Conservation (phyloP, 1,139 yeast species). For the Yamadazyma mexicana region DNA sequence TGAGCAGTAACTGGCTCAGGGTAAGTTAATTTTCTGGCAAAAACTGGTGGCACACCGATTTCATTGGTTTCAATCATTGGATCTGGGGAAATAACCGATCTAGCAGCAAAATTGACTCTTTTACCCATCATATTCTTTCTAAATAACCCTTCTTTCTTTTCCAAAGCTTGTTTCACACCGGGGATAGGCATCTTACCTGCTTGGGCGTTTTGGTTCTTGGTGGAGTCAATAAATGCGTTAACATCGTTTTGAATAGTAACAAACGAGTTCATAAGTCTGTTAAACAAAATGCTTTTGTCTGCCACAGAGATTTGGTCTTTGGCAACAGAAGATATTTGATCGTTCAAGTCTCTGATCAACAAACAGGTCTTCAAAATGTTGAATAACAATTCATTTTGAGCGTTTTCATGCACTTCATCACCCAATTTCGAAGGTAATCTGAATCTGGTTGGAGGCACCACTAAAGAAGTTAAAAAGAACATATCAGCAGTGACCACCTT, state of each 20-base stretch:
- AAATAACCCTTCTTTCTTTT: constrained; percentile 97
- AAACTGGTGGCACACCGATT: constrained; percentile 98
- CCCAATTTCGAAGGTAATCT: constrained; percentile 96
- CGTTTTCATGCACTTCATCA: constrained; percentile 91
- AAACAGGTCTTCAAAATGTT: constrained; percentile 78
- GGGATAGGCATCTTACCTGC: constrained; percentile 80
- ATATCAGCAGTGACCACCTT: constrained; percentile 70
- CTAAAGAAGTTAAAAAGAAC: constrained; percentile 83
- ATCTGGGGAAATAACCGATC: constrained; percentile 98
- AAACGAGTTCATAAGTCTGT: constrained; percentile 90
- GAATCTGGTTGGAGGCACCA: constrained; percentile 96
- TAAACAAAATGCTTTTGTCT: constrained; percentile 75
- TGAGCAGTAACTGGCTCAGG: constrained; percentile 98
- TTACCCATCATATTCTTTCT: constrained; percentile 99
- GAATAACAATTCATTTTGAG: constrained; percentile 86
- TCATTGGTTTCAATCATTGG: constrained; percentile 97
- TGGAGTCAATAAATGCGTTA: constrained; percentile 88
- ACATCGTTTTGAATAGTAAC: constrained; percentile 95
- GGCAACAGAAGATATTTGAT: constrained; percentile 60
- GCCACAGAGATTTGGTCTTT: constrained; percentile 63
- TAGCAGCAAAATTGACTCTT: constrained; percentile 97
- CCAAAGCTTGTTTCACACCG: constrained; percentile 96
- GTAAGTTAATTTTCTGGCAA: constrained; percentile 90
- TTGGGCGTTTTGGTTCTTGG: constrained; percentile 75
- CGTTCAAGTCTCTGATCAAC: constrained; percentile 84